Evolutionary conservation across 164 flowering plant species (phyloP).

Genomic region (Hamamelis virginiana): DNA sequence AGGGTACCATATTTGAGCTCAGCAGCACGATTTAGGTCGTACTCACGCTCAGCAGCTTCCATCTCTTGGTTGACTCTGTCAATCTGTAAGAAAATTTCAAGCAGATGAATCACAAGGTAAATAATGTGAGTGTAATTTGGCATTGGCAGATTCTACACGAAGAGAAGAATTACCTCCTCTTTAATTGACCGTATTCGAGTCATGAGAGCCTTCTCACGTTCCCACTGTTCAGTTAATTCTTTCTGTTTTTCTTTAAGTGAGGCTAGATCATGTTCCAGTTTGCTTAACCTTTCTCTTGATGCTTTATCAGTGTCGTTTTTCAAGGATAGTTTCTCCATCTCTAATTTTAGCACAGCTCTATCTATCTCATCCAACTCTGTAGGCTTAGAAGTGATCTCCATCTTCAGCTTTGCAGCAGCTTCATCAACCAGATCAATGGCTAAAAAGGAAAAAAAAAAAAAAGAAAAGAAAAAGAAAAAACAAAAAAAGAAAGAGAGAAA

Average conservation of each 20-base stretch:
- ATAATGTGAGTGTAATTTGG: neutral
- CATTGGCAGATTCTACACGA: neutral
- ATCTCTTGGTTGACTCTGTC: conserved; percentile 91
- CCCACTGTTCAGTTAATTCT: conserved; percentile 78
- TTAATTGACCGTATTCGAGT: conserved; percentile 71
- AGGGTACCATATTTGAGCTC: conserved; percentile 93
- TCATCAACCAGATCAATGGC: conserved; percentile 99
- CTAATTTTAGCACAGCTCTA: conserved; percentile 76
- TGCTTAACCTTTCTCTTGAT: conserved; percentile 73
- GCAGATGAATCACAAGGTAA: neutral
- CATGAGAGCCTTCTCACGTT: conserved; percentile 75
- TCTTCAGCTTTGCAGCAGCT: conserved; percentile 97
- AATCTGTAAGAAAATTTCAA: conserved; percentile 42
- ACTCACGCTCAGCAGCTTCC: conserved; percentile 97
- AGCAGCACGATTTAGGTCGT: conserved; percentile 86
- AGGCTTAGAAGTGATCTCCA: conserved; percentile 98
- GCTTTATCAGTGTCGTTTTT: conserved; percentile 87
- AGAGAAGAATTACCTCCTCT: conserved; percentile 67
- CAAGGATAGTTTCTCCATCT: conserved; percentile 90
- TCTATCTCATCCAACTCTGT: conserved; percentile 92
- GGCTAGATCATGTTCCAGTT: conserved; percentile 74
- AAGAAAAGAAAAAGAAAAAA: neutral
- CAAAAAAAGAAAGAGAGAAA: neutral
- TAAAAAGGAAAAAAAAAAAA: conserved; percentile 24
- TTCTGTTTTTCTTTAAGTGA: conserved; percentile 76